Evolutionary conservation across 495 filamentous ascomycete species (phyloP), one percentile per base, ranked within the genome.

Genomic region (Halenospora varia): DNA sequence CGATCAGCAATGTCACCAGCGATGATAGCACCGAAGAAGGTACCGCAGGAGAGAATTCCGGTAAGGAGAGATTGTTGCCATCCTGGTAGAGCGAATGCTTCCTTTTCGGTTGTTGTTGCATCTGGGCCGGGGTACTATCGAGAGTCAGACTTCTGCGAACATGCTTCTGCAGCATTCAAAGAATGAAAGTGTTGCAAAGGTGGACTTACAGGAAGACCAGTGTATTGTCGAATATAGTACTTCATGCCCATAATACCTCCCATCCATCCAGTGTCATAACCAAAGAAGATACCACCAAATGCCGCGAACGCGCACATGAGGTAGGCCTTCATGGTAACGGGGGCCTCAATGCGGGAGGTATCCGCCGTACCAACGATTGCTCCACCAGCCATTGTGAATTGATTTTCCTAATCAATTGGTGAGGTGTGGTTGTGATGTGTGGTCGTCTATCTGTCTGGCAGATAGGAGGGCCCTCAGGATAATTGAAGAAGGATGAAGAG

Each of bases 41-140:
- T 96, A 55, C 92, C 92, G 4, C 85, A 88, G 2, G 91, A 96
- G 40, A 96, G 78, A 41, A 96, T 87, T 6, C 88, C 90, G 26
- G 90, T 88, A 49, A 89, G 84, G 62, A 89, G 78, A 18, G 90
- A 91, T 4, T 80, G 75, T 65, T 89, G 75, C 1, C 72, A 69
- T 15, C 78, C 71, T 2, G 83, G 84, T 24, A 95, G 60, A 22
- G 49, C 52, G 29, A 64, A 62, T 15, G 57, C 54, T n/a, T 18
- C 23, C 1, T 25, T 17, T 10, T 25, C 39, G 6, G 53, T 53
- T 10, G 26, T 25, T 15, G 48, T 53, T 1, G 47, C 47, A 48
- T 44, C 49, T 13, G 57, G 41, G 13, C 11, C 44, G 1, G 53
- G 57, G 53, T 59, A 55, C 25, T 50, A 24, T 25, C 29, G 25